Base-by-base conservation (phyloP, 192 early-diverging fungal species). In the Coemansia aciculifera region DNA sequence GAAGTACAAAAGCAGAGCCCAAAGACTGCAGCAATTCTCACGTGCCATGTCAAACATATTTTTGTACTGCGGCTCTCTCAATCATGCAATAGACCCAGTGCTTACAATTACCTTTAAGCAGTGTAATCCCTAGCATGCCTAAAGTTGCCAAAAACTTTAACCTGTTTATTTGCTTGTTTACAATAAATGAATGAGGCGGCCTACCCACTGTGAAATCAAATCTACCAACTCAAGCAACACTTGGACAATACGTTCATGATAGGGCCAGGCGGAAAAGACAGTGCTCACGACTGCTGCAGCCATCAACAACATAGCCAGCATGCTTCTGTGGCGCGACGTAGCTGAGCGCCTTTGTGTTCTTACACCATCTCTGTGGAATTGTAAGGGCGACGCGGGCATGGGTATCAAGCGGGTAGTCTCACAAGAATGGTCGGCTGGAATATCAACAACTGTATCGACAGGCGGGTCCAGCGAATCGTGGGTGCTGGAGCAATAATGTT, bases 141-240 rank as follows among this genome's bases (percentile, higher is more conserved):
- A 36, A 36, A 36, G 34, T 36, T 36, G 34, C 34, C 9, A 36
- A 6, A 9, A 9, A 36, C 6, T 34, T 34, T 3, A 34, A 27
- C 24, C 24, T 34, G 0, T 36, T 36, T n/a, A 6, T 57, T 57
- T 15, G 12, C 12, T 32, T 1, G 31, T 15, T 42, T 37, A 56
- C 11, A 29, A 42, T 29, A 72, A 54, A 32, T 68, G 61, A 19
- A 77, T 43, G 0, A 82, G 49, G 7, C 74, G 63, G 5, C 65
- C 75, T 27, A 82, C 52, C 79, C 79, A 82, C 62, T 82, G 71
- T 0, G 70, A 60, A 44, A 82, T 49, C 43, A 82, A 51, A 56
- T 82, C 75, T 27, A 64, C 40, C 19, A 82, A 37, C 63, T 82
- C 79, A 19, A 70, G 23, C 6, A 82, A 8, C 19, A 77, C 61